Percentiles rank a stretch among this genome's conserved stretches.
phyloP scores from a whole-genome alignment of 257 asterid genomes.

The Lantana camara region DNA sequence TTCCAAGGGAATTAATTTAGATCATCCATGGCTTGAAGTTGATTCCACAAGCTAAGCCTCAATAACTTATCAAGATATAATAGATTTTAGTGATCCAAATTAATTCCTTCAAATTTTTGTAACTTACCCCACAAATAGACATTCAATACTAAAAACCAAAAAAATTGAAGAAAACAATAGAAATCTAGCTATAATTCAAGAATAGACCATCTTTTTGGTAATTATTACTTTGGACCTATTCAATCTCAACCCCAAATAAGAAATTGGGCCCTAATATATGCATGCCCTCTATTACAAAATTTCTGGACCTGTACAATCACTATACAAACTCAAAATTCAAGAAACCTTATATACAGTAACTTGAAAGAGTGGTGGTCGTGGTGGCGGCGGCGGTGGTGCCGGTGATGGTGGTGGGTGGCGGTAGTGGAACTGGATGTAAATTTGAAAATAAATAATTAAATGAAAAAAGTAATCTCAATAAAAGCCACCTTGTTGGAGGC shows the following conservation, averaged over 20 bases:
- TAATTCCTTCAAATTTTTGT: not conserved
- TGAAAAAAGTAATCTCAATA: conserved; percentile 10
- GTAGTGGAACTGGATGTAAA: not conserved
- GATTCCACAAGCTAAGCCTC: too few species aligned
- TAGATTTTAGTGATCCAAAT: not conserved
- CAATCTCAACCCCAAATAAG: not conserved
- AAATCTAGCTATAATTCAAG: not conserved
- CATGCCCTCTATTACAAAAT: not conserved
- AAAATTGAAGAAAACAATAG: not conserved
- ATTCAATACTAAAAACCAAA: not conserved
- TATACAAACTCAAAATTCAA: not conserved
- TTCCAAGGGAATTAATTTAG: too few species aligned
- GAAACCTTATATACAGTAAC: conserved; percentile 6
- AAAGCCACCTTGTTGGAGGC: conserved; percentile 42
- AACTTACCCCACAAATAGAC: not conserved
- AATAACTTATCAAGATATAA: not conserved
- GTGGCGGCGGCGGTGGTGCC: too few species aligned
- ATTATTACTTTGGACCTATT: not conserved
- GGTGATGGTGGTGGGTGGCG: too few species aligned
- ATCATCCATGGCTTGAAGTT: too few species aligned
- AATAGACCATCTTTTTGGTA: not conserved
- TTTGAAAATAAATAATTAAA: conserved; percentile 1
- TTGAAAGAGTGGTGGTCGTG: too few species aligned
- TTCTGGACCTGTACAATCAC: not conserved
- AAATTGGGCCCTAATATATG: not conserved